phyloP scores from a whole-genome alignment of 2,329 filamentous ascomycete species.

The Trichoderma harzianum region DNA sequence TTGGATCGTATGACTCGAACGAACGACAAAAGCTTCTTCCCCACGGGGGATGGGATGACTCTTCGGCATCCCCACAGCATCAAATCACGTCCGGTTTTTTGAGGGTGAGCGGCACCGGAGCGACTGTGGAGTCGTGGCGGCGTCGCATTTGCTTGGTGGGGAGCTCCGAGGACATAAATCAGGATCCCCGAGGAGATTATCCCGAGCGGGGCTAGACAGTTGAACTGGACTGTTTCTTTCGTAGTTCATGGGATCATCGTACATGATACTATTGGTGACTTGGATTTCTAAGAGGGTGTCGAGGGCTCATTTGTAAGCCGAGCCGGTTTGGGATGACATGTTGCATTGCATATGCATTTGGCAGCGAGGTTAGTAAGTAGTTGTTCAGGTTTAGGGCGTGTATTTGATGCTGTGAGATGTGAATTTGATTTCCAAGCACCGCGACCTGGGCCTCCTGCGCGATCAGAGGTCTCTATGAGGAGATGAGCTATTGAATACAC shows the following conservation, averaged over 20 bases:
- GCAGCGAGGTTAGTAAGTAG: not conserved
- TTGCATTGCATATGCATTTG: not conserved
- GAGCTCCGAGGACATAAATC: not conserved
- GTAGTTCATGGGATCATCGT: not conserved
- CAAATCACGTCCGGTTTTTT: not conserved
- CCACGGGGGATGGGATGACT: conserved; percentile 9
- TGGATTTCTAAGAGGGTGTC: not conserved
- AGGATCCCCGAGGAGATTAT: not conserved
- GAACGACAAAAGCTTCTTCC: conserved; percentile 2
- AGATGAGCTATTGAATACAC: not conserved
- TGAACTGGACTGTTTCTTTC: not conserved
- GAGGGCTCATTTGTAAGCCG: not conserved
- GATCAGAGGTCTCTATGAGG: not conserved
- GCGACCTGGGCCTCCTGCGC: not conserved
- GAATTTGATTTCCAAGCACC: not conserved
- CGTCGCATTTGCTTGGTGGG: not conserved
- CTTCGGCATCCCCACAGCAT: conserved; percentile 1
- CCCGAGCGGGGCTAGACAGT: not conserved
- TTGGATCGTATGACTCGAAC: not conserved
- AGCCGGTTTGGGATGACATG: not conserved
- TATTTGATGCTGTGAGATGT: not conserved
- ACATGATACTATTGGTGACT: not conserved
- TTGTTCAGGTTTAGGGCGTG: not conserved
- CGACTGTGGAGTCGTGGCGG: not conserved
- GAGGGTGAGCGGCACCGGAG: not conserved